Evolutionary conservation across 2,329 filamentous ascomycete genomes (phyloP), one percentile per base, ranked within the genome.

Genomic region (Ceratocystis destructans): DNA sequence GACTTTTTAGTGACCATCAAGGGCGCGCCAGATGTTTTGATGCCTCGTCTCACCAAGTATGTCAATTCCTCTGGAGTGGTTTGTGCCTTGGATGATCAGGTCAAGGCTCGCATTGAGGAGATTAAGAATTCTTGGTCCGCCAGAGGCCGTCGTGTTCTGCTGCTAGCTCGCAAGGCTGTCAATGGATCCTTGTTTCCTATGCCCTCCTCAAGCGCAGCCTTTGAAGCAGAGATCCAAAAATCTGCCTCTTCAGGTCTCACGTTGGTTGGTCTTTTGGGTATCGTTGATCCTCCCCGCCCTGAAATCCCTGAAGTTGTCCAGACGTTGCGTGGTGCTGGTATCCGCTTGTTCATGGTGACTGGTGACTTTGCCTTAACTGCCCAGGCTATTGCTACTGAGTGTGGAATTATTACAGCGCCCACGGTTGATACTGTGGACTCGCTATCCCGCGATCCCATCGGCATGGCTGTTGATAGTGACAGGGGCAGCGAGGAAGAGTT

Each of bases 331-430:
- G 86, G 90, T 69, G 94, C 94, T 71, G 94, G 94, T 71, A 97
- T 99, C 72, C 88, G 94, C 68, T 90, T 99, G 61, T 90, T 99
- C 71, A 94, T 99, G 70, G 96, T 99, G 76, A 99, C 94, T 64
- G 94, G 94, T 73, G 94, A 99, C 78, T 81, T 99, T 66, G 89
- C 82, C 73, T 83, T 90, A 31, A 79, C 78, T 70, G 89, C 96
- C 74, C 87, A 97, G 77, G 80, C 96, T 45, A 82, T 89, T 72
- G 94, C 90, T 28, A 93, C 90, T 61, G 89, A 89, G 77, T 85
- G 80, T 50, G 94, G 93, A 1, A 95, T 88, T 74, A 92, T 92
- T 88, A 88, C 83, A 70, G 71, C 72, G 64, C 28, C 22, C 1
- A 77, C 87, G 2, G 81, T 88, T 68, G 76, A 80, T 48, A 75